These are phyloP conservation scores for Capsella bursapastoris DNA, from an alignment of 345 rosid species.

Conservation along the genomic window DNA sequence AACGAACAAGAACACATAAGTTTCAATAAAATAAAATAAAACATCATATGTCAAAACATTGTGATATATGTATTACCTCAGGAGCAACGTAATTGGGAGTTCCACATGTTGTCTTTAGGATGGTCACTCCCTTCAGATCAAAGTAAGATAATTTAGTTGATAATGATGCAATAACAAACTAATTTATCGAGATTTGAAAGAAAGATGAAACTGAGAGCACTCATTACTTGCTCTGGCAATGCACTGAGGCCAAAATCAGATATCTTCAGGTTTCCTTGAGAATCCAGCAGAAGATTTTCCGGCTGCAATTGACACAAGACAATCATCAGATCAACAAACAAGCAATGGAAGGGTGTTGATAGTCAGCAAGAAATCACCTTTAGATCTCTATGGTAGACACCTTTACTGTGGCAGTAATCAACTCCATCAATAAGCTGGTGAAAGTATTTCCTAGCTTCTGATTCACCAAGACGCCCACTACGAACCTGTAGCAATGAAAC, in stretches of 20 bases:
- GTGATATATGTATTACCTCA: conserved; percentile 59
- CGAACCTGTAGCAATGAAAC: conserved; percentile 63
- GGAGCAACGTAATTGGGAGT: conserved; percentile 98
- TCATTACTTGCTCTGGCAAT: conserved; percentile 73
- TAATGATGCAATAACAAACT: neutral
- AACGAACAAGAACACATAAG: conserved; percentile 29
- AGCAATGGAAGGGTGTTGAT: neutral
- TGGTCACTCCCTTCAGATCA: conserved; percentile 70
- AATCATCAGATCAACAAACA: conserved; percentile 31
- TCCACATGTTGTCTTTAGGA: conserved; percentile 93
- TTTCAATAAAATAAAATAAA: neutral
- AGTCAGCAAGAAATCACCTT: conserved; percentile 56
- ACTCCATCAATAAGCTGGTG: conserved; percentile 99
- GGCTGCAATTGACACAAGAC: conserved; percentile 58
- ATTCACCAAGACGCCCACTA: conserved; percentile 83
- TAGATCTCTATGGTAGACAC: conserved; percentile 93
- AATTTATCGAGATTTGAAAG: neutral
- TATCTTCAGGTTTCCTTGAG: conserved; percentile 86
- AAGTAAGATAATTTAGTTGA: conserved; percentile 9
- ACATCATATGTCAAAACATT: neutral
- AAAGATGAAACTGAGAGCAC: neutral
- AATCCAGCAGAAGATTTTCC: conserved; percentile 92
- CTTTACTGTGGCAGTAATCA: conserved; percentile 91
- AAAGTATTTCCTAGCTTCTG: conserved; percentile 85
- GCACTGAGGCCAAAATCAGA: conserved; percentile 99